phyloP scores from a whole-genome alignment of 257 asterid genomes.

The Solanum appendiculatum region DNA sequence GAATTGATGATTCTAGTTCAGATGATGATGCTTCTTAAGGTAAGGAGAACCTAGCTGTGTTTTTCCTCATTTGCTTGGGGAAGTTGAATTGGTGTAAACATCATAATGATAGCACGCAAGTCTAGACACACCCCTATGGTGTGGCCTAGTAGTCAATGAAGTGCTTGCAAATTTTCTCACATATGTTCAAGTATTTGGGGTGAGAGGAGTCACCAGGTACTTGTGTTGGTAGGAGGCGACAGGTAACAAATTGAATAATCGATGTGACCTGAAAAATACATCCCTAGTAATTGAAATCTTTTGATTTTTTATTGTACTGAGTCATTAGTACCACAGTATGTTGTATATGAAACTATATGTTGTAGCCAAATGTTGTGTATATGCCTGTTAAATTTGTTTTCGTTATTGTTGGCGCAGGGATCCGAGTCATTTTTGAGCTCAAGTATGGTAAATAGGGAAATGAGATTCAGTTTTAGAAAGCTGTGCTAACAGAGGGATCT shows the following conservation, averaged over 20 bases:
- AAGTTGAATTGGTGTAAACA: not conserved
- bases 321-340: not conserved
- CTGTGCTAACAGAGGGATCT: not conserved
- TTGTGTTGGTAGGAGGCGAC: not conserved
- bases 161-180: not conserved
- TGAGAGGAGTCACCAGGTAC: not conserved
- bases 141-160: not conserved
- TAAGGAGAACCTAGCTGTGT: not conserved
- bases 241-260: not conserved
- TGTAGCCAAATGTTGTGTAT: not conserved
- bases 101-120: not conserved
- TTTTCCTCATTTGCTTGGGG: not conserved
- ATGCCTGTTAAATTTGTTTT: not conserved
- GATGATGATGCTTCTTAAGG: conserved; percentile 39
- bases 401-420: not conserved
- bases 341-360: not conserved
- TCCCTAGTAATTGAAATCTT: not conserved
- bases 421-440: not conserved
- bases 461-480: not conserved
- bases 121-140: not conserved
- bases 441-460: not conserved
- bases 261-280: not conserved
- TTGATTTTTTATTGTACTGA: not conserved
- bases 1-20: conserved; percentile 52
- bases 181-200: not conserved